Evolutionary conservation across 352 stramenopile species (phyloP).

Genomic region (Globisporangium nunn): DNA sequence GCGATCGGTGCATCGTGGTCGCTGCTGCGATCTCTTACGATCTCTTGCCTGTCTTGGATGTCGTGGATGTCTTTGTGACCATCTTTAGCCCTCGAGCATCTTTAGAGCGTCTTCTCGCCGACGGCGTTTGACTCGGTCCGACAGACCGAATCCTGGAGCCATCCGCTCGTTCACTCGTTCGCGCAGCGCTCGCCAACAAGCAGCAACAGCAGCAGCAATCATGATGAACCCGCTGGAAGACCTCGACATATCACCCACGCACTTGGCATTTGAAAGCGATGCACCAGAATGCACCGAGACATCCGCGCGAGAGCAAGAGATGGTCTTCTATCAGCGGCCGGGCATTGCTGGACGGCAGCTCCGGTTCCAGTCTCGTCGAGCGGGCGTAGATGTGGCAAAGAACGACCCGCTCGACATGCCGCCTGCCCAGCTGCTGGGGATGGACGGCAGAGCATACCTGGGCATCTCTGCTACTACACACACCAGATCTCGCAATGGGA

Average conservation of each 20-base stretch:
- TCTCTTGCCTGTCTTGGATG: background rate
- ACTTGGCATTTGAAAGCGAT: background rate
- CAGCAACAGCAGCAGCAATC: background rate
- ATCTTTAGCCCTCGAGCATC: background rate
- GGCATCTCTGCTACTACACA: slow-evolving; percentile 19
- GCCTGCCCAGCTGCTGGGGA: slow-evolving; percentile 42
- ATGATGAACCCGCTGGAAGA: slow-evolving; percentile 35
- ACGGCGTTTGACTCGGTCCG: no score
- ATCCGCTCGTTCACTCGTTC: background rate
- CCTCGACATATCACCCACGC: slow-evolving; percentile 13
- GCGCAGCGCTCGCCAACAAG: no score
- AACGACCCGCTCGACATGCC: background rate
- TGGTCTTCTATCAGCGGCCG: slow-evolving; percentile 39
- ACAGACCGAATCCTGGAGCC: background rate
- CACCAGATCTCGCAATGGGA: background rate
- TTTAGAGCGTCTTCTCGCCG: no score
- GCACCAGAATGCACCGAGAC: background rate
- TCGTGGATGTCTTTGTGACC: background rate
- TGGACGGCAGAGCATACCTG: slow-evolving; percentile 37
- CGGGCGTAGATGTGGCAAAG: slow-evolving; percentile 1
- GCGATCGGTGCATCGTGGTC: slow-evolving; percentile 12
- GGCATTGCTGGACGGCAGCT: slow-evolving; percentile 35
- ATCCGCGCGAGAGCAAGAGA: slow-evolving; percentile 15
- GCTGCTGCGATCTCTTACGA: background rate
- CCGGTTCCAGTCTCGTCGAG: slow-evolving; percentile 6